phyloP scores from a whole-genome alignment of 257 asterid species.

The Perilla frutescens region DNA sequence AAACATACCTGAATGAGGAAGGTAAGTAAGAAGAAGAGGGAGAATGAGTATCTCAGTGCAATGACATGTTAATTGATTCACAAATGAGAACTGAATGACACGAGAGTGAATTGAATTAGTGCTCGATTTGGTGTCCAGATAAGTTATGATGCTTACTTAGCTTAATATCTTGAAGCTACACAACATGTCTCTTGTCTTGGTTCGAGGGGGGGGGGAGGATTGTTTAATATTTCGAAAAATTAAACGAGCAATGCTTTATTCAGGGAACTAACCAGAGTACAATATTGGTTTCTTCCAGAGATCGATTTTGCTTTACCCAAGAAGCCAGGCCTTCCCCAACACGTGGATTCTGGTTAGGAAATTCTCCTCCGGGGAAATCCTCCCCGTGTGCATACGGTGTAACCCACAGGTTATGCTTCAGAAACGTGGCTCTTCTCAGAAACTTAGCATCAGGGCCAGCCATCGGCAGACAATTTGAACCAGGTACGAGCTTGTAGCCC shows the following conservation, averaged over 20 bases:
- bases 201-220: neutral
- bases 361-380: conserved; percentile 95
- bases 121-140: neutral
- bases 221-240: neutral
- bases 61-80: neutral
- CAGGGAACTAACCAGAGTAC: conserved; percentile 74
- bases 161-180: conserved; percentile 2
- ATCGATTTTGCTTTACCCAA: conserved; percentile 83
- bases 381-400: conserved; percentile 82
- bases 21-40: conserved; percentile 10
- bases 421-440: conserved; percentile 85
- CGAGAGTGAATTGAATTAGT: neutral
- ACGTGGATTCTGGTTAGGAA: conserved; percentile 97
- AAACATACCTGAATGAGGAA: conserved; percentile 70
- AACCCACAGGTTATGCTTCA: conserved; percentile 93
- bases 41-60: conserved; percentile 3
- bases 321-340: conserved; percentile 90
- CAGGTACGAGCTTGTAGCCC: conserved; percentile 89
- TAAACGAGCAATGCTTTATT: neutral
- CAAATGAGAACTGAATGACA: neutral
- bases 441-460: conserved; percentile 91
- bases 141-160: neutral
- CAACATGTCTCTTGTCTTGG: neutral
- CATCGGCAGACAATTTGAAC: conserved; percentile 82
- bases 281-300: conserved; percentile 81